These are phyloP conservation scores for Dipteronia dyeriana DNA, from an alignment of 345 rosid species.

Conservation along the genomic window DNA sequence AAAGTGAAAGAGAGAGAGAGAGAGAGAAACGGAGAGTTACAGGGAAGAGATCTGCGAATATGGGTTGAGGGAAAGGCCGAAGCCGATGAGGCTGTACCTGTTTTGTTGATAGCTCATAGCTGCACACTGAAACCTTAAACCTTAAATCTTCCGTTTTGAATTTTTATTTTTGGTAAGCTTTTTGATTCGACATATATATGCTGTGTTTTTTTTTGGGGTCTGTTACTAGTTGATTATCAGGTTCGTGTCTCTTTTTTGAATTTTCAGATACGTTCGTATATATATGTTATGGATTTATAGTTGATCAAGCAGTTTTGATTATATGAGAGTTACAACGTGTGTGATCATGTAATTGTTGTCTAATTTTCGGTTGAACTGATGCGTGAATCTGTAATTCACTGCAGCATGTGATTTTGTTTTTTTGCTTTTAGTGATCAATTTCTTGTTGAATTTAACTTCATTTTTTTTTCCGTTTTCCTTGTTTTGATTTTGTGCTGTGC, in stretches of 20 bases:
- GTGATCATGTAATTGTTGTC: neutral
- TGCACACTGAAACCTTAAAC: neutral
- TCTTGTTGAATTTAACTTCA: neutral
- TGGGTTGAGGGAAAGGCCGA: conserved; percentile 36
- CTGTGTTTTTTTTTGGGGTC: neutral
- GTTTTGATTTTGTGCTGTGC: conserved; percentile 15
- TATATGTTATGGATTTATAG: neutral
- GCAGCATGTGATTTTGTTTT: neutral
- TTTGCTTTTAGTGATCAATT: conserved; percentile 1
- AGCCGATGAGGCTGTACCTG: conserved; percentile 13
- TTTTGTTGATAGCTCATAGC: neutral
- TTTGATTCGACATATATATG: neutral
- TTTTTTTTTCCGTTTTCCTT: neutral
- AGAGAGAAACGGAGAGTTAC: neutral
- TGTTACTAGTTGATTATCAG: neutral
- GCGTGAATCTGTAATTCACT: conserved; percentile 10
- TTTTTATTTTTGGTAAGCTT: conserved; percentile 23
- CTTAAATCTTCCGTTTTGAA: neutral
- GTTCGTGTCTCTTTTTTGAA: neutral
- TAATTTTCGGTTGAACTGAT: neutral
- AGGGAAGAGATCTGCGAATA: conserved; percentile 30
- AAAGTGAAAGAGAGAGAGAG: conserved; percentile 2
- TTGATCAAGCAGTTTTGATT: conserved; percentile 13
- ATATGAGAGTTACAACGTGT: neutral
- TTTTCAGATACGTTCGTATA: neutral